phyloP scores from a whole-genome alignment of 768 basidiomycete species.

The Cubamyces lactineus region DNA sequence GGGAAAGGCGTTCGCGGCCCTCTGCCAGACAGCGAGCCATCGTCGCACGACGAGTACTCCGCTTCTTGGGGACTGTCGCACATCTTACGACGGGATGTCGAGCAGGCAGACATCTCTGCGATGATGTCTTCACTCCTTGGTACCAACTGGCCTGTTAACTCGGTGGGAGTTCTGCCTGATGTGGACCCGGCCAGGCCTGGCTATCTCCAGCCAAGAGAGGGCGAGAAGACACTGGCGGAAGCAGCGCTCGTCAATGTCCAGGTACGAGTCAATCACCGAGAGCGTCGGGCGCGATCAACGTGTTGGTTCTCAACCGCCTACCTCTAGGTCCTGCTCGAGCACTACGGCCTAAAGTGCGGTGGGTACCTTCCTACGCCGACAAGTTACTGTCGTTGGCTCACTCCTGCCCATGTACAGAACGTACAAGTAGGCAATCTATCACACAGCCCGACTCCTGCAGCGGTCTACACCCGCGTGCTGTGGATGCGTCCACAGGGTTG shows the following conservation, averaged over 20 bases:
- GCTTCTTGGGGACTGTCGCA: constrained; percentile 60
- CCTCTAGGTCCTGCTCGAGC: constrained; percentile 65
- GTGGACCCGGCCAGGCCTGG: constrained; percentile 63
- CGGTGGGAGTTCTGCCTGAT: constrained; percentile 83
- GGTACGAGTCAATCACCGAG: no score
- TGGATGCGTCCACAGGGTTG: constrained; percentile 31
- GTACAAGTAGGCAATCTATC: no score
- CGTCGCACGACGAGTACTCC: constrained; percentile 76
- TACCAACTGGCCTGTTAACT: constrained; percentile 77
- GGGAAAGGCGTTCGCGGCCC: constrained; percentile 77
- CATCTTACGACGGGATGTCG: constrained; percentile 70
- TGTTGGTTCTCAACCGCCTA: no score
- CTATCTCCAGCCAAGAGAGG: constrained; percentile 52
- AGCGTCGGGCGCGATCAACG: no score
- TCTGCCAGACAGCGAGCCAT: constrained; percentile 49
- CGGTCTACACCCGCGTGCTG: constrained; percentile 56
- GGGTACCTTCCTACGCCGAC: constrained; percentile 32
- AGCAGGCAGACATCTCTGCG: constrained; percentile 81
- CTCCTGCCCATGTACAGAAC: no score
- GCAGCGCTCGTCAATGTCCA: constrained; percentile 68
- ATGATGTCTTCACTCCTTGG: constrained; percentile 82
- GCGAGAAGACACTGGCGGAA: constrained; percentile 54
- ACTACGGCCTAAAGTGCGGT: constrained; percentile 83
- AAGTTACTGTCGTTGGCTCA: no score
- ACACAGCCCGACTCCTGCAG: constrained; percentile 55